These are phyloP conservation scores for Fusarium palustre DNA, from an alignment of 2,329 filamentous ascomycete species.

Conservation along the genomic window DNA sequence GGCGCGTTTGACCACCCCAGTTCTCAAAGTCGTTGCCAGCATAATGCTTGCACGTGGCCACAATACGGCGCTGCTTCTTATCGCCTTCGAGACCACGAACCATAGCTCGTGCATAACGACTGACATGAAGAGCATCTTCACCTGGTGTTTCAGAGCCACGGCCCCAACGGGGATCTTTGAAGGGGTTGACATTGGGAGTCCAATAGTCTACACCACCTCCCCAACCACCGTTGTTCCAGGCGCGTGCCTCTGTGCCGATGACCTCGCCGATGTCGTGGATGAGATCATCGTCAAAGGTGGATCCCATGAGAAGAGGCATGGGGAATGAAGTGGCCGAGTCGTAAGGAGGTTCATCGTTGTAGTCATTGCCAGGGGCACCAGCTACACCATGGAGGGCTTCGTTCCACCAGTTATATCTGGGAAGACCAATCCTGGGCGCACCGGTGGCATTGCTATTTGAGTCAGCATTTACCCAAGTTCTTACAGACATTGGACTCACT, in stretches of 20 bases:
- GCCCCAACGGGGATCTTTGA: constrained; percentile 15
- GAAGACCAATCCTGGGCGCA: constrained; percentile 1
- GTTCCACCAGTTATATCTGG: constrained; percentile 24
- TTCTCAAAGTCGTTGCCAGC: constrained; percentile 12
- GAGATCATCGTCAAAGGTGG: neutral
- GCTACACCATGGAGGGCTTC: constrained; percentile 10
- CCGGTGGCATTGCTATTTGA: neutral
- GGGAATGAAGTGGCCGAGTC: neutral
- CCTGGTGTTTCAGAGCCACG: constrained; percentile 16
- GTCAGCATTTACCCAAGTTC: accelerated
- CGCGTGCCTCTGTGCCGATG: constrained; percentile 4
- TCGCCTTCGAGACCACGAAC: constrained; percentile 5
- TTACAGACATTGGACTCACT: accelerated
- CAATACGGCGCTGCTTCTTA: constrained; percentile 11
- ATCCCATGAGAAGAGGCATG: constrained; percentile 4
- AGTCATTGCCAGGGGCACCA: neutral
- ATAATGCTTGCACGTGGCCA: constrained; percentile 11
- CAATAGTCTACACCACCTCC: constrained; percentile 6
- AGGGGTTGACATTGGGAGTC: constrained; percentile 12
- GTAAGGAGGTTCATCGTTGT: neutral
- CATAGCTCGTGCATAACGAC: constrained; percentile 13
- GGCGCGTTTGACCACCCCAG: constrained; percentile 1
- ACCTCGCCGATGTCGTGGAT: neutral
- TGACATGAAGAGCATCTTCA: neutral
- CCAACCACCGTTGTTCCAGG: neutral